These are phyloP conservation scores for Ophiocytium majus DNA, from an alignment of 352 stramenopile species.

Conservation along the genomic window DNA sequence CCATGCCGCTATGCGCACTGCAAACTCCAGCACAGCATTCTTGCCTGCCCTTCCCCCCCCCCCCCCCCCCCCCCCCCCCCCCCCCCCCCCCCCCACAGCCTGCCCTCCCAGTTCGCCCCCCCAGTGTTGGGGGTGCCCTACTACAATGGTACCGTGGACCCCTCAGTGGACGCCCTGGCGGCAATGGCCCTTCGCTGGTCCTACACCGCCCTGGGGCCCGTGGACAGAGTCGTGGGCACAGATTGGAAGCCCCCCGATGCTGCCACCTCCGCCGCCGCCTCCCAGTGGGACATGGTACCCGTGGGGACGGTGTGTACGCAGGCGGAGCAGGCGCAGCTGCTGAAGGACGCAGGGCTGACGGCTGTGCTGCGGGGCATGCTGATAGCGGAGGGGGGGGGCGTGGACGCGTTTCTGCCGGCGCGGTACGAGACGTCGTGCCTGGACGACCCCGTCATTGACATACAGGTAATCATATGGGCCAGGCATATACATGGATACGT, in stretches of 20 bases:
- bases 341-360: neutral
- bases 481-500: neutral
- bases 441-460: neutral
- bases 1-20: no score
- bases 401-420: neutral
- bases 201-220: constrained; percentile 2
- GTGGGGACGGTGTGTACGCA: neutral
- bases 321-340: neutral
- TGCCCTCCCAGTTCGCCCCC: neutral
- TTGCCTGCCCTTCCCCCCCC: no score
- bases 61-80: no score
- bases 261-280: neutral
- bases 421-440: neutral
- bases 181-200: neutral
- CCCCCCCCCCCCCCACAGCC: neutral
- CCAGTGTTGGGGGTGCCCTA: no score
- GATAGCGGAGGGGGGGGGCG: neutral
- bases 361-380: constrained; percentile 1
- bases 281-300: neutral
- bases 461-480: neutral
- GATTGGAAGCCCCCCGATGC: neutral
- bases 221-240: neutral
- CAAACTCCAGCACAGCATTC: no score
- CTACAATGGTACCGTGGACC: neutral
- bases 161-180: neutral